Conservation (phyloP, 116 monocot species). For the Iris pallida region DNA sequence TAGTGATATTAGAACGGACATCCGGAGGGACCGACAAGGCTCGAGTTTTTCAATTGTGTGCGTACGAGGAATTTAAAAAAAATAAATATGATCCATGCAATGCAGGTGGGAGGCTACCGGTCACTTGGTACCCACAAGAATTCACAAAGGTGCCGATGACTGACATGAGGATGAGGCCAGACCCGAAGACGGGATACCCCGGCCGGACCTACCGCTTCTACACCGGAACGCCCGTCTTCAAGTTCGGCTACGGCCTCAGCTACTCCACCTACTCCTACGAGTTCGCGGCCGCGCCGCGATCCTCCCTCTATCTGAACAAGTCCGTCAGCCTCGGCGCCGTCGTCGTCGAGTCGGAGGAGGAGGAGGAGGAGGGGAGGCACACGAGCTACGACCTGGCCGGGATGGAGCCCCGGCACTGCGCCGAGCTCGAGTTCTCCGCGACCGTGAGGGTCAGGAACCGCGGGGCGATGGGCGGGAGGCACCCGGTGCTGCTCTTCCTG, state of each 20-base stretch:
- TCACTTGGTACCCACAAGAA: slow-evolving; percentile 94
- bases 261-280: slow-evolving; percentile 60
- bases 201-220: slow-evolving; percentile 93
- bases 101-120: slow-evolving; percentile 81
- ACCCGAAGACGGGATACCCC: slow-evolving; percentile 60
- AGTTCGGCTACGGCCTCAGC: slow-evolving; percentile 86
- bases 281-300: slow-evolving; percentile 3
- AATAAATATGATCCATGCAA: slow-evolving; percentile 17
- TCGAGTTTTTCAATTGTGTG: no score
- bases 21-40: no score
- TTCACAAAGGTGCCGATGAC: slow-evolving; percentile 81
- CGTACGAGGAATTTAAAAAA: no score
- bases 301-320: slow-evolving; percentile 6
- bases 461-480: slow-evolving; percentile 56
- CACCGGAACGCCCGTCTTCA: slow-evolving; percentile 56
- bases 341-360: not conserved
- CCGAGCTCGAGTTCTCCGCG: slow-evolving; percentile 20
- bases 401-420: slow-evolving; percentile 6
- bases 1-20: no score
- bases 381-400: slow-evolving; percentile 24
- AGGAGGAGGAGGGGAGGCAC: not conserved
- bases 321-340: slow-evolving; percentile 7
- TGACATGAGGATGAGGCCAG: slow-evolving; percentile 91
- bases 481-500: slow-evolving; percentile 67
- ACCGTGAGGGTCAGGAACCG: slow-evolving; percentile 33